Conservation (phyloP, 2,329 filamentous ascomycete genomes). For the Onygenales sp. region DNA sequence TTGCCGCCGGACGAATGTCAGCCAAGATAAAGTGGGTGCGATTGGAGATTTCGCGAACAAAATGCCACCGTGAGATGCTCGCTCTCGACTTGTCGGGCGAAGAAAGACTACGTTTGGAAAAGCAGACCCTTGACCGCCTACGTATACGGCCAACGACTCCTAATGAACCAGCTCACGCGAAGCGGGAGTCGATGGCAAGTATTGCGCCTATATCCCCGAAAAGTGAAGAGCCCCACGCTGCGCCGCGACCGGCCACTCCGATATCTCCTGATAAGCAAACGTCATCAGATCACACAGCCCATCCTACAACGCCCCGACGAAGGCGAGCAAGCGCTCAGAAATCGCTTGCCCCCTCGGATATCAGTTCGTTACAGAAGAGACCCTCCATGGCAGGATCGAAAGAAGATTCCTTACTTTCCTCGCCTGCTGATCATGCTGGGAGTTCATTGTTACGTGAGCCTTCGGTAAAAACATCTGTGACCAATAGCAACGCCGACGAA, state of each 20-base stretch:
- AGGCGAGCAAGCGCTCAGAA: slow-evolving; percentile 24
- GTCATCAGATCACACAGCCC: slow-evolving; percentile 12
- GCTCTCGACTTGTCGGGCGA: slow-evolving; percentile 80
- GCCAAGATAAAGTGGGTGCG: slow-evolving; percentile 90
- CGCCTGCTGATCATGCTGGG: slow-evolving; percentile 15
- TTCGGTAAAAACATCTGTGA: slow-evolving; percentile 26
- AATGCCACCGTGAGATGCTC: slow-evolving; percentile 82
- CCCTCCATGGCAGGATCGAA: slow-evolving; percentile 17
- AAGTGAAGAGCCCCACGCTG: slow-evolving; percentile 14
- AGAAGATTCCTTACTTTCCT: slow-evolving; percentile 20
- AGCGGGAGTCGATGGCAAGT: slow-evolving; percentile 14
- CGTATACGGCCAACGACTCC: slow-evolving; percentile 10
- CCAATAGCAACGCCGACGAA: slow-evolving; percentile 25
- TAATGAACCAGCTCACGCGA: slow-evolving; percentile 8
- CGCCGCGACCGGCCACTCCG: slow-evolving; percentile 8
- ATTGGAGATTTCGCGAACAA: slow-evolving; percentile 85
- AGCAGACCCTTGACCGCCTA: slow-evolving; percentile 21
- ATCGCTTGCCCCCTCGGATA: slow-evolving; percentile 25
- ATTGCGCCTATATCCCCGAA: slow-evolving; percentile 15
- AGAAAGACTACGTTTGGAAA: slow-evolving; percentile 12
- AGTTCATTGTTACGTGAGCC: slow-evolving; percentile 26
- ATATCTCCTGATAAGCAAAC: slow-evolving; percentile 1
- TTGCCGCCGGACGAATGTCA: slow-evolving; percentile 72
- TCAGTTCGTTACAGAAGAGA: slow-evolving; percentile 18
- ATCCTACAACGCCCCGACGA: slow-evolving; percentile 15